phyloP scores from a whole-genome alignment of 192 early-diverging fungal genomes.

The Coemansia sp. region DNA sequence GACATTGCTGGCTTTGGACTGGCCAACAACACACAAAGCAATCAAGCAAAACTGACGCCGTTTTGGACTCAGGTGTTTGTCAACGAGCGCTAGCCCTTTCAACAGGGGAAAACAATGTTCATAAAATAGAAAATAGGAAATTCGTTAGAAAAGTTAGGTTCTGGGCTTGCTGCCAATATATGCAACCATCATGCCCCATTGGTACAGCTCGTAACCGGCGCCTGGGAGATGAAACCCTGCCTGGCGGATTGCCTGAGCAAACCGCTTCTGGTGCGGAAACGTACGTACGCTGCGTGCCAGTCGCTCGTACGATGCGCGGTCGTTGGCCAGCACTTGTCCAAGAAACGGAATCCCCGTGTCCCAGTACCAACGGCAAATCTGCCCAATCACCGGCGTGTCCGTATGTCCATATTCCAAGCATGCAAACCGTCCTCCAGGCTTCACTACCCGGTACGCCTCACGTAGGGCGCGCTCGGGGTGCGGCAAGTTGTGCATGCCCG shows the following conservation, averaged over 20 bases:
- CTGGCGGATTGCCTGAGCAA: slow-evolving; percentile 78
- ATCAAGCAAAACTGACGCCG: not conserved
- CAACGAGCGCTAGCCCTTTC: not conserved
- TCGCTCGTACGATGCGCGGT: slow-evolving; percentile 88
- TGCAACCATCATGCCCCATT: slow-evolving; percentile 33
- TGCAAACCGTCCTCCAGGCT: slow-evolving; percentile 90
- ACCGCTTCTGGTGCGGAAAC: slow-evolving; percentile 83
- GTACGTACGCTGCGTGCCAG: slow-evolving; percentile 84
- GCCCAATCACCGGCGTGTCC: slow-evolving; percentile 74
- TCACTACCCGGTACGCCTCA: slow-evolving; percentile 89
- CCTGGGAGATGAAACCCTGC: slow-evolving; percentile 84
- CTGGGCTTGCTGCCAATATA: slow-evolving; percentile 30
- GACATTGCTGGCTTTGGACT: slow-evolving; percentile 38
- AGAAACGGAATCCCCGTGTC: slow-evolving; percentile 82
- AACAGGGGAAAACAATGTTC: not conserved
- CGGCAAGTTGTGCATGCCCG: slow-evolving; percentile 96
- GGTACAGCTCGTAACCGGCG: slow-evolving; percentile 67
- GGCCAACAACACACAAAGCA: not conserved
- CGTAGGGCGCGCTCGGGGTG: slow-evolving; percentile 79
- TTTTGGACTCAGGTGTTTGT: slow-evolving; percentile 50
- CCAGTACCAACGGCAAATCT: slow-evolving; percentile 81
- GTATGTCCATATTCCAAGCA: slow-evolving; percentile 88
- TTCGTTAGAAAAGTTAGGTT: slow-evolving; percentile 1
- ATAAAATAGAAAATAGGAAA: slow-evolving; percentile 3
- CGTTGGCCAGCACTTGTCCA: slow-evolving; percentile 74